Evolutionary conservation across 179 eudicot species (phyloP).

Genomic region (Beta corolliflora): DNA sequence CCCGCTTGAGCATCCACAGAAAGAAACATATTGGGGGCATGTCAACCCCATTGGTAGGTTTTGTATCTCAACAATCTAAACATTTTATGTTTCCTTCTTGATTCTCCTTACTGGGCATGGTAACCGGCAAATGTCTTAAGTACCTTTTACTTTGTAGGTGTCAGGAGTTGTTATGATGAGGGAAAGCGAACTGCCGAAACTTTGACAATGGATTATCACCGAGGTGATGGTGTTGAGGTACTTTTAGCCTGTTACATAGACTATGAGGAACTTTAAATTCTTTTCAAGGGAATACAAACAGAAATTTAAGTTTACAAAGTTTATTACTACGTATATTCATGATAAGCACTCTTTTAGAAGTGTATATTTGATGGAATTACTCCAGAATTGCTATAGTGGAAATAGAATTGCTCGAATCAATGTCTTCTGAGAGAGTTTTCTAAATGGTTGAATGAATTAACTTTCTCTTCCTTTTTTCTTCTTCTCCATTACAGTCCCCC

Average conservation of each 20-base stretch:
- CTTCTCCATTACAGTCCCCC: neutral
- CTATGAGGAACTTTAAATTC: neutral
- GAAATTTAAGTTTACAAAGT: neutral
- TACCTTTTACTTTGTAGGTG: constrained; percentile 46
- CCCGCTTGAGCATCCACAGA: constrained; percentile 92
- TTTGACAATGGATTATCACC: constrained; percentile 77
- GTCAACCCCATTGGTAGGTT: constrained; percentile 83
- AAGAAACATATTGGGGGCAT: constrained; percentile 97
- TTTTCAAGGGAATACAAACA: neutral
- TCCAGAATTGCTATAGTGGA: neutral
- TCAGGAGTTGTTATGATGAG: constrained; percentile 81
- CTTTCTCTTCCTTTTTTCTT: neutral
- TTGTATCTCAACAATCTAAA: neutral
- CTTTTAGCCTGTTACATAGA: neutral
- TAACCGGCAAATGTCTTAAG: neutral
- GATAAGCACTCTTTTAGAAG: neutral
- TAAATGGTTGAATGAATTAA: neutral
- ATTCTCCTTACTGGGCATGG: neutral
- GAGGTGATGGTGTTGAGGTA: constrained; percentile 76
- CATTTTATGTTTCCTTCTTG: neutral
- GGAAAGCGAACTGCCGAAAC: constrained; percentile 82
- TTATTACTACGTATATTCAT: neutral
- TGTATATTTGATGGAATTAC: neutral
- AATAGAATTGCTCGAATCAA: neutral
- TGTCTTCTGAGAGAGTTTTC: neutral